Conservation (phyloP, 2,329 filamentous ascomycete species). For the Aureobasidium pullulans region DNA sequence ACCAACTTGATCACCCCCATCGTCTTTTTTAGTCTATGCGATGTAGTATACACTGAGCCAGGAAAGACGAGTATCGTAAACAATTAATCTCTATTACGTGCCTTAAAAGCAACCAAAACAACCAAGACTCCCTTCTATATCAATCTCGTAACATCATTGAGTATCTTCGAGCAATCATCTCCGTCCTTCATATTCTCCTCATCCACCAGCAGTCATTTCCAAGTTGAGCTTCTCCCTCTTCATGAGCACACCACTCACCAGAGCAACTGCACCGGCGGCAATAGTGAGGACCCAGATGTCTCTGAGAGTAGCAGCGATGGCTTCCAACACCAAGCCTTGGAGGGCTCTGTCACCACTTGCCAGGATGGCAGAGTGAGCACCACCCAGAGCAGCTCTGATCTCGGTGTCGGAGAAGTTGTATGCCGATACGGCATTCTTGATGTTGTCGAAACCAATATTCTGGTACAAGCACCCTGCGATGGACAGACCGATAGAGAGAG, state of each 20-base stretch:
- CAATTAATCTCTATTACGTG: too few species aligned
- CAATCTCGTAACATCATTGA: too few species aligned
- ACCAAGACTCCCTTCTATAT: too few species aligned
- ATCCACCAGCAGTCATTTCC: background rate
- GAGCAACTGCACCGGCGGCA: background rate
- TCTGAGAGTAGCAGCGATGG: background rate
- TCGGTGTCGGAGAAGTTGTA: background rate
- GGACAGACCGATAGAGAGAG: background rate
- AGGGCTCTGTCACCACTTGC: background rate
- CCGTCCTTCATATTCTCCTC: background rate
- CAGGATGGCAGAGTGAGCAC: background rate
- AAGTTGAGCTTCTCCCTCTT: background rate
- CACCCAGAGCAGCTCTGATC: background rate
- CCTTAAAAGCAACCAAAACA: too few species aligned
- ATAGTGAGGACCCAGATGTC: background rate
- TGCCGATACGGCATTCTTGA: background rate
- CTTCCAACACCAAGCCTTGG: background rate
- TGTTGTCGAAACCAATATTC: background rate
- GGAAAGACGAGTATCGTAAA: too few species aligned
- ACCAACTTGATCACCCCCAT: too few species aligned
- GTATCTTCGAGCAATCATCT: too few species aligned
- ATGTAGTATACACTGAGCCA: too few species aligned
- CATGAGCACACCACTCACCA: background rate
- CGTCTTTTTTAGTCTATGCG: too few species aligned
- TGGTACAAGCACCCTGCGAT: background rate